Evolutionary conservation across 139 green algal species (phyloP).

Genomic region (Tetraselmis striata): DNA sequence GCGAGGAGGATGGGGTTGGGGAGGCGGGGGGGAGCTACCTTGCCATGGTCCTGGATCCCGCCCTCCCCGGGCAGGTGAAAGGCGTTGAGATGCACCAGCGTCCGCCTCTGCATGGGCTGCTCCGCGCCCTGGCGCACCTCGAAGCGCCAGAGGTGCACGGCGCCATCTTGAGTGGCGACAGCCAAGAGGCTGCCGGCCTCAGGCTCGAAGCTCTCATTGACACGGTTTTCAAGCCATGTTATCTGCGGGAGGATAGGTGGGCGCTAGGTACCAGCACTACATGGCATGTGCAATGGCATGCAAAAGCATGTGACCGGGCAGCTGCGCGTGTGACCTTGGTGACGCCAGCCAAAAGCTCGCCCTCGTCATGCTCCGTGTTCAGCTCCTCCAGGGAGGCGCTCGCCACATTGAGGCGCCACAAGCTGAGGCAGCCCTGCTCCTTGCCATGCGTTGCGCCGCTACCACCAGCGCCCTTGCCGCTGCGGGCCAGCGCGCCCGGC

Average conservation of each 20-base stretch:
- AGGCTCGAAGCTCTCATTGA: not conserved
- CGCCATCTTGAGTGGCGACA: not conserved
- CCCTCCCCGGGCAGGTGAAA: not conserved
- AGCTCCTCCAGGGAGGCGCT: not conserved
- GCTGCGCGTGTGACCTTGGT: not conserved
- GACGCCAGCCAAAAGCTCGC: not conserved
- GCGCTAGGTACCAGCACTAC: too few relatives aligned
- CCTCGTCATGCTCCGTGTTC: not conserved
- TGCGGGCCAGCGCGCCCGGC: not conserved
- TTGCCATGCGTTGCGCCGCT: too few relatives aligned
- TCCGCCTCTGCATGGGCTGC: not conserved
- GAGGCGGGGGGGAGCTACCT: too few relatives aligned
- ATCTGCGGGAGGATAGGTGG: too few relatives aligned
- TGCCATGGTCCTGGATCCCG: not conserved
- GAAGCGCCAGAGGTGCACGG: not conserved
- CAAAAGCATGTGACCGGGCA: too few relatives aligned
- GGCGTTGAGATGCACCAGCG: not conserved
- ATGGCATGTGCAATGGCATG: too few relatives aligned
- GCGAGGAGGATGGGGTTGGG: too few relatives aligned
- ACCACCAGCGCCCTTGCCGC: not conserved
- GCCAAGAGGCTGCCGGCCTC: not conserved
- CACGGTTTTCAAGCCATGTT: too few relatives aligned
- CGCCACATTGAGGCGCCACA: not conserved
- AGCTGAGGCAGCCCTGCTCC: not conserved
- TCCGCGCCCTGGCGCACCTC: not conserved